Percentiles rank a stretch among this genome's conserved stretches.
Evolutionary conservation across 306 rosid genomes (phyloP).

Genomic region (Datisca glomerata): DNA sequence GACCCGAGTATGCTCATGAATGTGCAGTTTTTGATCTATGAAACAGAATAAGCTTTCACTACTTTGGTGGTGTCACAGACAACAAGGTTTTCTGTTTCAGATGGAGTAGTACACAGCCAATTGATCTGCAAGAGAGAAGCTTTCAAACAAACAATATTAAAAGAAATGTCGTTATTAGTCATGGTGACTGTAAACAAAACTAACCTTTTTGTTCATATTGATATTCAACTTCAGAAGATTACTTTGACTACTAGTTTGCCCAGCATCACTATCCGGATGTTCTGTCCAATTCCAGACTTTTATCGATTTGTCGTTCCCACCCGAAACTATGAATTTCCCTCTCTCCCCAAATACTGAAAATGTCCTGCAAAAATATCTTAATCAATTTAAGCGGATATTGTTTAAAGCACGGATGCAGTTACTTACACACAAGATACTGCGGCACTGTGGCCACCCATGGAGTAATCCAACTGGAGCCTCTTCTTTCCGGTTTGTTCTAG

Average conservation of each 20-base stretch:
- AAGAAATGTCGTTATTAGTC: no score
- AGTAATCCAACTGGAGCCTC: slow-evolving; percentile 63
- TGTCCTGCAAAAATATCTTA: slow-evolving; percentile 55
- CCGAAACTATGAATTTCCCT: slow-evolving; percentile 75
- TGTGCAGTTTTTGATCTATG: no score
- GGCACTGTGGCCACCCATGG: slow-evolving; percentile 72
- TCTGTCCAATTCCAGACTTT: slow-evolving; percentile 80
- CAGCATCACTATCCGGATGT: slow-evolving; percentile 22
- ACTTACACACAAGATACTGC: slow-evolving; percentile 80
- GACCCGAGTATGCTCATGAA: no score
- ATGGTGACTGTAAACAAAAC: slow-evolving; percentile 18
- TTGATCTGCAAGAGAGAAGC: slow-evolving; percentile 54
- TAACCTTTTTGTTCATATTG: slow-evolving; percentile 50
- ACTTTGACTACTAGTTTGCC: slow-evolving; percentile 9
- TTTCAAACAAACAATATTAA: slow-evolving; percentile 4
- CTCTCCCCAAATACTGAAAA: slow-evolving; percentile 75
- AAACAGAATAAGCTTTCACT: slow-evolving; percentile 62
- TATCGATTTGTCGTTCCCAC: slow-evolving; percentile 74
- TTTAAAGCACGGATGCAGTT: not conserved
- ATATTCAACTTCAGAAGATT: slow-evolving; percentile 31
- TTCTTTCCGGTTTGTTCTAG: slow-evolving; percentile 34
- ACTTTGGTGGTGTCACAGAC: slow-evolving; percentile 82
- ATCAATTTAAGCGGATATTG: no score
- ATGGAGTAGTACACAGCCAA: slow-evolving; percentile 69
- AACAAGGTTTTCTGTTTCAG: slow-evolving; percentile 68